Conservation (phyloP, 192 early-diverging fungal genomes). For the Funneliformis mosseae region DNA sequence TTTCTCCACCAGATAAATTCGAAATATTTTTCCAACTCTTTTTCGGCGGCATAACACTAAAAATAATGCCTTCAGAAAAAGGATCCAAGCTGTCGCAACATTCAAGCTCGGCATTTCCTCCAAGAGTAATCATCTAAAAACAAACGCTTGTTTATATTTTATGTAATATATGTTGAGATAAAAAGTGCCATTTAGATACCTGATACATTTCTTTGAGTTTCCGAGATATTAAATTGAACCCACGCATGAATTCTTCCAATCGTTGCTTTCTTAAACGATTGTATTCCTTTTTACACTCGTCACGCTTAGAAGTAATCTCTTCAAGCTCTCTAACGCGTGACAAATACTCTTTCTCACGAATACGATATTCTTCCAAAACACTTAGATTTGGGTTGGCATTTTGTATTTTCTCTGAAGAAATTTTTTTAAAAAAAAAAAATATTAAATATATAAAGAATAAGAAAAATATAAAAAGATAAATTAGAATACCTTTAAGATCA, state of each 20-base stretch:
- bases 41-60: slow-evolving; percentile 99
- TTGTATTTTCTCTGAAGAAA: slow-evolving; percentile 29
- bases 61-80: slow-evolving; percentile 98
- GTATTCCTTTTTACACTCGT: slow-evolving; percentile 70
- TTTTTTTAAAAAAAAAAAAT: background rate
- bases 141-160: background rate
- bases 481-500: background rate
- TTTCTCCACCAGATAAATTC: slow-evolving; percentile 99
- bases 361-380: slow-evolving; percentile 85
- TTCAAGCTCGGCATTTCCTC: slow-evolving; percentile 98
- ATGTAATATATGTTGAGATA: background rate
- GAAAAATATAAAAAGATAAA: background rate
- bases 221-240: slow-evolving; percentile 90
- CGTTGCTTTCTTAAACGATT: slow-evolving; percentile 78
- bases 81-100: slow-evolving; percentile 96
- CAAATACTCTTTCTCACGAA: slow-evolving; percentile 75
- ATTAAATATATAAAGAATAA: background rate
- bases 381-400: slow-evolving; percentile 80
- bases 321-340: slow-evolving; percentile 75
- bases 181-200: slow-evolving; percentile 41
- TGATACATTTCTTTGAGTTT: slow-evolving; percentile 99
- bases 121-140: slow-evolving; percentile 89
- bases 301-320: slow-evolving; percentile 69
- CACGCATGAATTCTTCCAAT: slow-evolving; percentile 93
- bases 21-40: slow-evolving; percentile 99